Base-by-base conservation (phyloP, 2,329 filamentous ascomycete genomes). In the Cercospora berteroae region DNA sequence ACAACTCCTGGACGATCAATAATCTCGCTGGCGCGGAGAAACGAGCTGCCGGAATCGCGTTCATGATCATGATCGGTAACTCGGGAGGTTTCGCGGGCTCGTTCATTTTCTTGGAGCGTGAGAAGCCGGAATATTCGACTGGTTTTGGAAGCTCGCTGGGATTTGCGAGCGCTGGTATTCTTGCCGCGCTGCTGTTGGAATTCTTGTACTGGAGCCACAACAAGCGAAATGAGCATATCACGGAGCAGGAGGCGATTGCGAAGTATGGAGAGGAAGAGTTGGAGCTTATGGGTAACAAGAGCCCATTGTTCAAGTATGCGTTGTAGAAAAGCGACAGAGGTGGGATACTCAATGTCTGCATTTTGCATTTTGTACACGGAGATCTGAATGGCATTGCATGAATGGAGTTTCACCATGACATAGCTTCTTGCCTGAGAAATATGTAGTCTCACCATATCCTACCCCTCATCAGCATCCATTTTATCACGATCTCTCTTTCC, bases 391-490 rank as follows among this genome's bases (percentile, higher is more conserved):
- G 36, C 13, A 39, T 39, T 39, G 16, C 36, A 42, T 42, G 16
- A n/a, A n/a, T 9, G 16, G 36, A 42, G 36, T n/a, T n/a, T 42
- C 36, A 42, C 16, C n/a, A 42, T 16, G 4, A 42, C 16, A n/a
- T 7, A 16, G 36, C 7, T 42, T 2, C 36, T 42, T 42, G 7
- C 16, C 3, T 42, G 36, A 23, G 36, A 23, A 7, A 4, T 25
- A 27, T 8, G 23, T 1, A 36, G 8, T 10, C 13, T 58, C 23
- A n/a, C 20, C 31, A 20, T n/a, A n/a, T n/a, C n/a, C n/a, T n/a
- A 79, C 16, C 89, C 87, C 78, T 94, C 91, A 73, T 93, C 91
- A 44, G 83, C 83, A 79, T 94, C 91, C 91, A 93, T 93, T 60
- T 89, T 83, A 77, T 88, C 86, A 67, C 86, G 80, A 67, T 81